Percentiles rank a stretch among this genome's conserved stretches.
phyloP scores from a whole-genome alignment of 495 filamentous ascomycete species.

The Penicillium argentinense region DNA sequence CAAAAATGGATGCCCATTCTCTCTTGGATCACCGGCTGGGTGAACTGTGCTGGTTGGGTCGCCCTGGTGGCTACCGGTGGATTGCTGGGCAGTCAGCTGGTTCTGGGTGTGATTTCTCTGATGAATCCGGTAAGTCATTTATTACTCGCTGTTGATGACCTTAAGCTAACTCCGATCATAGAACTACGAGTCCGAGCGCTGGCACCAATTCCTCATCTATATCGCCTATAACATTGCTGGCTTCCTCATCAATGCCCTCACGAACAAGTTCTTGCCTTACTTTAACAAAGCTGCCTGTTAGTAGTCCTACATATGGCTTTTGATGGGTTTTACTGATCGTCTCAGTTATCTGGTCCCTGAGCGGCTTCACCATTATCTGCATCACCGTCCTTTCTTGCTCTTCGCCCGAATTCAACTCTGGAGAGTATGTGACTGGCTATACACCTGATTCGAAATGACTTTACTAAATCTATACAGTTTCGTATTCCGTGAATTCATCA shows the following conservation, averaged over 20 bases:
- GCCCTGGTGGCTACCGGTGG: constrained; percentile 50
- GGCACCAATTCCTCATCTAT: constrained; percentile 78
- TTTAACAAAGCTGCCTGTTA: constrained; percentile 60
- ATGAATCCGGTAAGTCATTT: constrained; percentile 46
- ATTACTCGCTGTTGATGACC: too few species aligned
- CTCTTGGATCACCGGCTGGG: constrained; percentile 73
- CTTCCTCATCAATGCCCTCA: constrained; percentile 67
- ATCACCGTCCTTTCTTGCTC: constrained; percentile 65
- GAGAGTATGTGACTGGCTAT: constrained; percentile 45
- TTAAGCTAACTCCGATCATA: constrained; percentile 9
- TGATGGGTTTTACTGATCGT: constrained; percentile 6
- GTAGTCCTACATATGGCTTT: constrained; percentile 6
- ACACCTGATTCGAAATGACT: constrained; percentile 22
- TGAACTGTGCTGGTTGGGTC: constrained; percentile 74
- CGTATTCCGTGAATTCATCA: constrained; percentile 60
- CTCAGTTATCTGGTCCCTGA: constrained; percentile 62
- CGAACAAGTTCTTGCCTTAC: constrained; percentile 59
- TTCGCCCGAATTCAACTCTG: constrained; percentile 60
- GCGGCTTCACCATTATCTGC: constrained; percentile 66
- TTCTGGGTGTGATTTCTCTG: constrained; percentile 57
- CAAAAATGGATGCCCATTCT: constrained; percentile 59
- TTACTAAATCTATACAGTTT: constrained; percentile 49
- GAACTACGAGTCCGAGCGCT: constrained; percentile 54
- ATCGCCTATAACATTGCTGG: constrained; percentile 62
- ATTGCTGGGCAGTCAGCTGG: constrained; percentile 55